Evolutionary conservation across 495 filamentous ascomycete genomes (phyloP).

Genomic region (Apodospora peruviana): DNA sequence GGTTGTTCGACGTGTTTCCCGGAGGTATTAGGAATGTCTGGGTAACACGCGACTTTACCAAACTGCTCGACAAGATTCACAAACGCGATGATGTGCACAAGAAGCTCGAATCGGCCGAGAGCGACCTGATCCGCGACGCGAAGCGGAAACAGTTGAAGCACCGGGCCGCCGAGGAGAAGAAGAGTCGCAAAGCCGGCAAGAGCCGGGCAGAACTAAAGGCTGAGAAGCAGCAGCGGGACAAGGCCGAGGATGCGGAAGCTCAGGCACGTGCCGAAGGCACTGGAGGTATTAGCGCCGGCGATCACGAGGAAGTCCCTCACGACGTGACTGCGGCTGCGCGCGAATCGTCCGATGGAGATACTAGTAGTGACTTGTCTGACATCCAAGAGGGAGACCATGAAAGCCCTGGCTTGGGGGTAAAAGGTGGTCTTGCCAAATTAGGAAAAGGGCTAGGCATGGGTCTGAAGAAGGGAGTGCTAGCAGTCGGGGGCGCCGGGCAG

Average conservation of each 20-base stretch:
- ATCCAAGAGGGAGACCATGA: constrained; percentile 25
- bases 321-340: constrained; percentile 62
- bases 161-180: constrained; percentile 57
- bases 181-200: constrained; percentile 44
- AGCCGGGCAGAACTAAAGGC: constrained; percentile 42
- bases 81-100: constrained; percentile 64
- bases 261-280: constrained; percentile 56
- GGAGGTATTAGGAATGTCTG: constrained; percentile 94
- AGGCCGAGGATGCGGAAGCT: constrained; percentile 51
- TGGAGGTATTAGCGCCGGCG: constrained; percentile 71
- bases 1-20: constrained; percentile 94
- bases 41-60: constrained; percentile 89
- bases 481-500: constrained; percentile 28
- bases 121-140: constrained; percentile 69
- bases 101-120: constrained; percentile 76
- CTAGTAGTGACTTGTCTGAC: constrained; percentile 17
- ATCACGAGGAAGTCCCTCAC: constrained; percentile 74
- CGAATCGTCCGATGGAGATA: constrained; percentile 28
- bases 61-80: constrained; percentile 81
- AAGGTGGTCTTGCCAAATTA: constrained; percentile 29
- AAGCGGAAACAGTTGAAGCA: constrained; percentile 71
- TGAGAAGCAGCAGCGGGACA: constrained; percentile 42
- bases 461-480: constrained; percentile 35
- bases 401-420: constrained; percentile 16
- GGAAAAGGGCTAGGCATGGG: constrained; percentile 29